Percentiles rank a stretch among this genome's conserved stretches.
Conservation (phyloP, 768 basidiomycete genomes). For the Lepiota venenata region DNA sequence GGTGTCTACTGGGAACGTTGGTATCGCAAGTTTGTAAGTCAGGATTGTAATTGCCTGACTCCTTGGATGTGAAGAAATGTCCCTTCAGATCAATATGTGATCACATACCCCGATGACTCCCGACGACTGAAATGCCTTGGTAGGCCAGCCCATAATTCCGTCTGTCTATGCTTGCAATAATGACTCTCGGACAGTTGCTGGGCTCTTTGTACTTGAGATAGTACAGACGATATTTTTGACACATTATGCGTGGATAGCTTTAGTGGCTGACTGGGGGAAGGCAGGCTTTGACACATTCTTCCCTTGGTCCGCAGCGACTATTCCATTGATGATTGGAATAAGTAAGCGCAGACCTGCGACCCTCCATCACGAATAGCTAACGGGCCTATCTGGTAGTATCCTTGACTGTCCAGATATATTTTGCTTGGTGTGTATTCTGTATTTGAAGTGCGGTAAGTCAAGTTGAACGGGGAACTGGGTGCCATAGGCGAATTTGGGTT, state of each 20-base stretch:
- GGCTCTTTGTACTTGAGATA: conserved; percentile 4
- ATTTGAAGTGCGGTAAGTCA: not conserved
- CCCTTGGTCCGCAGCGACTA: conserved; percentile 8
- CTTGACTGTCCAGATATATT: conserved; percentile 11
- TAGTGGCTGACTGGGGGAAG: conserved; percentile 11
- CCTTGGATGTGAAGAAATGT: not conserved
- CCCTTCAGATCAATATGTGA: conserved; percentile 1
- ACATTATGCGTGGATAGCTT: conserved; percentile 9
- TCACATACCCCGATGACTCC: conserved; percentile 6
- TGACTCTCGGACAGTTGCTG: not conserved
- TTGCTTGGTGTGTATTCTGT: conserved; percentile 9
- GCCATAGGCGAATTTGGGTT: conserved; percentile 11
- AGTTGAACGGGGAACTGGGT: not conserved
- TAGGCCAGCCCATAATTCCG: not conserved
- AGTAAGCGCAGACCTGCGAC: not conserved
- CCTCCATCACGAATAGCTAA: not conserved
- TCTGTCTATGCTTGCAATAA: not conserved
- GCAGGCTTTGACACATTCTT: not conserved
- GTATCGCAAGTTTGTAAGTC: conserved; percentile 7
- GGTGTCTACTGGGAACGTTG: conserved; percentile 8
- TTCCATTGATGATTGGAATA: conserved; percentile 4
- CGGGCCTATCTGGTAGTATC: not conserved
- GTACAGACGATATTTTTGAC: conserved; percentile 9
- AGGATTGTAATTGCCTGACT: not conserved
- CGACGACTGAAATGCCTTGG: conserved; percentile 5